Evolutionary conservation across 768 basidiomycete species (phyloP), one percentile per base, ranked within the genome.

Genomic region (Tylopilus cervinicoccineus): DNA sequence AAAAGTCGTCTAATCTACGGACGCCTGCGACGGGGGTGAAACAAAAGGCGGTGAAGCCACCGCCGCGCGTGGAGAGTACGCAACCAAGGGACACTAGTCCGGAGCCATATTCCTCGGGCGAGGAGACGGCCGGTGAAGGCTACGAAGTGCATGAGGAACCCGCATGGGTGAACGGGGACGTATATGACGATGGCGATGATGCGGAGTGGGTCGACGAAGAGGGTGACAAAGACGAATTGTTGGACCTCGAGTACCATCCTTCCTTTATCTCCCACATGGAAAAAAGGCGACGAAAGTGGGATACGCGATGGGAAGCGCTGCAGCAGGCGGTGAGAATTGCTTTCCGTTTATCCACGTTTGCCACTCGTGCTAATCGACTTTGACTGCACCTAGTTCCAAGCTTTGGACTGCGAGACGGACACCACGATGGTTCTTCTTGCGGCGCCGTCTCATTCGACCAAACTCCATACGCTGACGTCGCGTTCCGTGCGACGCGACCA

Each of bases 1-100:
- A 76, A 51, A 63, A 60, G 31, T 69, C 72, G 5, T 36, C 51
- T 9, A 72, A 73, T 49, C 50, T 76, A 17, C 64, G 70, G 26
- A 51, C 51, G 31, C 54, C 59, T 17, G 39, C 33, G 1, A 40
- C 57, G 11, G 58, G 45, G 13, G 22, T 43, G 12, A 62, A 63
- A 28, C 63, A 58, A 31, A 65, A 73, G 43, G 28, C 9, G 43
- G 67, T 82, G 29, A 81, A 81, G 59, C 84, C 82, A 1, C 88
- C 88, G 1, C 86, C 85, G 10, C 74, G 88, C 12, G 88, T 90
- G 16, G 84, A 88, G 57, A 89, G 86, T 56, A 91, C 88, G 0
- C 86, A 89, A 57, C 87, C 88, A 7, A 70, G 87, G 34, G 88
- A 90, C 55, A 89, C 87, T 11, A 88, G 83, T 53, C 87, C 86